Conservation (phyloP, 495 filamentous ascomycete species). For the Podospora australis region DNA sequence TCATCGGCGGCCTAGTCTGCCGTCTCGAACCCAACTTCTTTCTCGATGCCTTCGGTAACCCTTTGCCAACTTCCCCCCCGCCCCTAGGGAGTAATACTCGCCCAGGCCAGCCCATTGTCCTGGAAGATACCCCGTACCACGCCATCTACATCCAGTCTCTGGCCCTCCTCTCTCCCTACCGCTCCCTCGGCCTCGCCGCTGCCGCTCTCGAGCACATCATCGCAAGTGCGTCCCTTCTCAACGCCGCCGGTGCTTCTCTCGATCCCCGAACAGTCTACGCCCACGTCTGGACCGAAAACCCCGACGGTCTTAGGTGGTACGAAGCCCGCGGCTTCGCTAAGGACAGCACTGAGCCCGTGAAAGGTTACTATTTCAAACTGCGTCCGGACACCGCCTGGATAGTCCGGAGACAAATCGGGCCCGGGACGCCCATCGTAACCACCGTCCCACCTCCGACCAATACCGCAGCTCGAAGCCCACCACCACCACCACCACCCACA, state of each 20-base stretch:
- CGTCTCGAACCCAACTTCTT: conserved; percentile 54
- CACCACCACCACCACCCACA: neutral
- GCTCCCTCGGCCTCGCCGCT: conserved; percentile 69
- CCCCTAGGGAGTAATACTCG: neutral
- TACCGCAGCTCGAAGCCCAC: neutral
- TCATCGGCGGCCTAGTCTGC: conserved; percentile 80
- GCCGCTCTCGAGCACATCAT: conserved; percentile 59
- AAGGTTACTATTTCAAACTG: conserved; percentile 80
- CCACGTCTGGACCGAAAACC: conserved; percentile 92
- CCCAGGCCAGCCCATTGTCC: neutral
- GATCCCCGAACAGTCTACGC: conserved; percentile 59
- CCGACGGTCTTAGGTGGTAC: conserved; percentile 86
- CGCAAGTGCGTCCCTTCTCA: conserved; percentile 30
- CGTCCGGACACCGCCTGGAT: conserved; percentile 75
- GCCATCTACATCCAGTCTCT: conserved; percentile 86
- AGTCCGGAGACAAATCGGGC: conserved; percentile 45
- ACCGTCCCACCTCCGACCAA: neutral
- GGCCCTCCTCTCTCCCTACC: conserved; percentile 74
- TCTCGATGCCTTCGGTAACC: conserved; percentile 14
- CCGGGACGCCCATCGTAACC: neutral
- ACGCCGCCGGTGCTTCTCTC: conserved; percentile 32
- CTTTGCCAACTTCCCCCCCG: conserved; percentile 1
- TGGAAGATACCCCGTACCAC: conserved; percentile 25
- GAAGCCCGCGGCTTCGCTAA: conserved; percentile 64
- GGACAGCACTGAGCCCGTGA: conserved; percentile 43